Base-by-base conservation (phyloP, 164 flowering plant genomes). In the Magnolia kwangsiensis region DNA sequence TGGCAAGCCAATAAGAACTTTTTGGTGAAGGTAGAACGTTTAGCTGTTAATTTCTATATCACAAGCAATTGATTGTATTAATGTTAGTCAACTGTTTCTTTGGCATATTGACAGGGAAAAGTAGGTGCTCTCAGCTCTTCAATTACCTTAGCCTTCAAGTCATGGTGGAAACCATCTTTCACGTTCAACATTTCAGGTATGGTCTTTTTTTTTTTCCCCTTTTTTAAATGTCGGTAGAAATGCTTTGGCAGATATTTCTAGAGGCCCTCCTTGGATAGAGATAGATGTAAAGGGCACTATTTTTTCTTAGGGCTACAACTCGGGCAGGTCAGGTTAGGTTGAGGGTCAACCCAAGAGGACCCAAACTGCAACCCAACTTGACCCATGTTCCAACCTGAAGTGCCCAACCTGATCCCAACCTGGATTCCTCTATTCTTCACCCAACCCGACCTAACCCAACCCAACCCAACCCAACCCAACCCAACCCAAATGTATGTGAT, bases 101-200 rank as follows among this genome's bases (percentile, higher is more conserved):
- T n/a, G 74, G 21, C 69, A 61, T 13, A 51, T 49, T 66, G 59
- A 20, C 85, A 95, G 99, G 99, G 92, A 37, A 95, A 95, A 86
- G 63, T 86, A 29, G 94, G 99, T 50, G 91, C 97, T 86, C 83
- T 81, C 4, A 86, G 91, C 84, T 93, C 97, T n/a, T 83, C 97
- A 51, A 21, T 91, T 73, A 88, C 90, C 72, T 76, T 95, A 79
- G 96, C 95, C 70, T 90, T 95, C 82, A 93, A 93, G 85, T 95
- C 99, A 71, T 95, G 98, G 99, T 95, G 99, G 99, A 93, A 91
- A 81, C 99, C 99, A 82, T 84, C 98, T 19, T 95, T 95, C 81
- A 90, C 97, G 31, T 85, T 90, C 80, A 90, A 85, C 82, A 75
- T 93, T 79, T 90, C 98, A 85, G 98, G 98, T 95, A 84, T 8